Percentiles rank a stretch among this genome's conserved stretches.
These are phyloP conservation scores for Neopestalotiopsis clavispora DNA, from an alignment of 2,329 filamentous ascomycete species.

Conservation along the genomic window DNA sequence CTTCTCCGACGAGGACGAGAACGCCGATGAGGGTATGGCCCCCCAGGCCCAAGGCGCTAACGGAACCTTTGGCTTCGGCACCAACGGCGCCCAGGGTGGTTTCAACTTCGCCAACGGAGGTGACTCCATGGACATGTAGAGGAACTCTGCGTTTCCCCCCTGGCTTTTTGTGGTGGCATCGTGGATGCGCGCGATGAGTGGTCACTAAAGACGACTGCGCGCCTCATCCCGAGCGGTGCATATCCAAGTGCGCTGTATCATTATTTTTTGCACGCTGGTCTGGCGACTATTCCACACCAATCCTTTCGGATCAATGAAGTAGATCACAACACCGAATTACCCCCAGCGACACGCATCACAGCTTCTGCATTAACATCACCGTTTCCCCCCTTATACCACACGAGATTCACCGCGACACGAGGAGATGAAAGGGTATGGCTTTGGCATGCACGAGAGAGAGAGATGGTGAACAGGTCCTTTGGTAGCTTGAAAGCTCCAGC, in stretches of 20 bases:
- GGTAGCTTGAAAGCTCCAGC: conserved; percentile 72
- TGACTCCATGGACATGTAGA: conserved; percentile 71
- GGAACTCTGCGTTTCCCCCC: background rate
- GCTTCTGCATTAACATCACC: conserved; percentile 21
- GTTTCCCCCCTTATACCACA: conserved; percentile 34
- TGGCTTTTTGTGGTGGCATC: background rate
- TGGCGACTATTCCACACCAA: conserved; percentile 2
- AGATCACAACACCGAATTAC: conserved; percentile 3
- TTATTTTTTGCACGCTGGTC: background rate
- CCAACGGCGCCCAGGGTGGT: conserved; percentile 68
- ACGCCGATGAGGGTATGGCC: conserved; percentile 79
- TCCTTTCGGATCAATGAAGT: conserved; percentile 4
- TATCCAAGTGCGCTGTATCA: background rate
- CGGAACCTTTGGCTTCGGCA: conserved; percentile 80
- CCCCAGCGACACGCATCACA: conserved; percentile 18
- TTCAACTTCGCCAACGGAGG: conserved; percentile 90
- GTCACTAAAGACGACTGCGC: background rate
- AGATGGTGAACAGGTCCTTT: conserved; percentile 50
- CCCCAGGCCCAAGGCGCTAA: conserved; percentile 72
- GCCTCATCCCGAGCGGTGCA: background rate
- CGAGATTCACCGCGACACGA: conserved; percentile 35
- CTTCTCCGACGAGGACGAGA: conserved; percentile 98
- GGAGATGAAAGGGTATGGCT: conserved; percentile 37
- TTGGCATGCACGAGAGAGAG: conserved; percentile 26
- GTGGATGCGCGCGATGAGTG: background rate